Percentiles rank a stretch among this genome's conserved stretches.
Conservation (phyloP, 2,329 filamentous ascomycete genomes). For the Aspergillus fischeri region DNA sequence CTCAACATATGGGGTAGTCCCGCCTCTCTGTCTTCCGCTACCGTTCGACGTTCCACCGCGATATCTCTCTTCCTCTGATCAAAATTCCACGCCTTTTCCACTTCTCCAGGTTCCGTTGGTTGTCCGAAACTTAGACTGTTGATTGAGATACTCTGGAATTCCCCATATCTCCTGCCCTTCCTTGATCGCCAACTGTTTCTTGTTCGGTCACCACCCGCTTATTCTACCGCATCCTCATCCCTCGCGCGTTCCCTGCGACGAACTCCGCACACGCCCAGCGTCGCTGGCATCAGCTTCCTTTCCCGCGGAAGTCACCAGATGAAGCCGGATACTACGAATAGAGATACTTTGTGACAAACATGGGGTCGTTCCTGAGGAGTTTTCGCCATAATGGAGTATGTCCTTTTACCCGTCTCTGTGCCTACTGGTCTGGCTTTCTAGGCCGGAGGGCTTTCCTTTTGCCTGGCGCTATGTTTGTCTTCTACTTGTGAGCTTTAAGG, state of each 20-base stretch:
- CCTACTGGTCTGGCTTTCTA: not conserved
- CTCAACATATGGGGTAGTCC: not conserved
- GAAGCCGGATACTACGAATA: conserved; percentile 22
- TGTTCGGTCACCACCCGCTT: not conserved
- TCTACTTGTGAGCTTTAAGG: not conserved
- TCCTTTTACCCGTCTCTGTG: conserved; percentile 6
- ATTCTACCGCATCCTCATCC: not conserved
- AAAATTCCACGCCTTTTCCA: not conserved
- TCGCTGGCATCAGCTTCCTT: conserved; percentile 18
- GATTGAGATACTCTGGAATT: not conserved
- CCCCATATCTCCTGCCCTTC: not conserved
- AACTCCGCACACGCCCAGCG: conserved; percentile 10
- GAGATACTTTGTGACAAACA: conserved; percentile 26
- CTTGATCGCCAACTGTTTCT: conserved; percentile 3
- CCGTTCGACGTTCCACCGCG: conserved; percentile 1
- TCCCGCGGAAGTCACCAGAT: conserved; percentile 20
- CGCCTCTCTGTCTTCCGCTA: conserved; percentile 3
- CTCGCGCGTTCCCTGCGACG: not conserved
- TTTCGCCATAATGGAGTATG: conserved; percentile 38
- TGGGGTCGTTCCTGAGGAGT: conserved; percentile 40
- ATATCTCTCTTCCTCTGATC: not conserved
- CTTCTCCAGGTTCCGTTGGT: not conserved
- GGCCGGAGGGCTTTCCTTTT: conserved; percentile 3
- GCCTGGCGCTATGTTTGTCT: conserved; percentile 6
- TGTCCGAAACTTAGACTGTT: not conserved